Base-by-base conservation (phyloP, 352 stramenopile species). In the Globisporangium lucens region DNA sequence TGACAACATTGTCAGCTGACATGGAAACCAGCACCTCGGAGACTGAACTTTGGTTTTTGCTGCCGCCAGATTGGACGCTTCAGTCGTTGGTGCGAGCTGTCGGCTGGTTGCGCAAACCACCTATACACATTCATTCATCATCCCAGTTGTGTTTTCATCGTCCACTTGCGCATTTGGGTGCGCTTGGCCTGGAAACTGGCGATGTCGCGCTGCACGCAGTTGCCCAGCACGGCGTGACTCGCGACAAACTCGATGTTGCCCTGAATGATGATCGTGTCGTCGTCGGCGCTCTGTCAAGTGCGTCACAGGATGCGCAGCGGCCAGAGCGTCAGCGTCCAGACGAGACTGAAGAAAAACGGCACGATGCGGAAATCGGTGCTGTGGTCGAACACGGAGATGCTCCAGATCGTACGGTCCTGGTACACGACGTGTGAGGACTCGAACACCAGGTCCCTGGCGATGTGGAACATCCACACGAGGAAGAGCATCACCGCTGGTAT, bases 271-370 rank as follows among this genome's bases (percentile, higher is more conserved):
- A 53, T 53, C 46, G 10, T n/a, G n/a, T 13, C 46, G 46, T 53
- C 9, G 17, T 53, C 46, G 20, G 3, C 20, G 20, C 46, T 13
- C 15, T 46, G 12, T 4, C 38, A 46, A 3, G 12, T 7, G 38
- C 64, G 56, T 43, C 64, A 65, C 0, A 64, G 22, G 2, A 69
- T n/a, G 13, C 57, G 43, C 12, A 65, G 5, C 3, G 7, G 65
- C 56, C 64, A 69, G 12, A 65, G 64, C 56, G 52, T n/a, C 7
- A 60, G 17, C 15, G 64, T 57, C 56, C 38, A 69, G 15, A 9
- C 55, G 30, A 43, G 64, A 17, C 52, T 63, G 29, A 69, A 30
- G 13, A 43, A 9, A 30, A 61, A 61, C 2, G 30, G 33, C 20
- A 61, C 56, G 35, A 46, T 2, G 56, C 13, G 56, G 7, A 61